phyloP scores from a whole-genome alignment of 208 protist species.

The Leishmania mexicana region DNA sequence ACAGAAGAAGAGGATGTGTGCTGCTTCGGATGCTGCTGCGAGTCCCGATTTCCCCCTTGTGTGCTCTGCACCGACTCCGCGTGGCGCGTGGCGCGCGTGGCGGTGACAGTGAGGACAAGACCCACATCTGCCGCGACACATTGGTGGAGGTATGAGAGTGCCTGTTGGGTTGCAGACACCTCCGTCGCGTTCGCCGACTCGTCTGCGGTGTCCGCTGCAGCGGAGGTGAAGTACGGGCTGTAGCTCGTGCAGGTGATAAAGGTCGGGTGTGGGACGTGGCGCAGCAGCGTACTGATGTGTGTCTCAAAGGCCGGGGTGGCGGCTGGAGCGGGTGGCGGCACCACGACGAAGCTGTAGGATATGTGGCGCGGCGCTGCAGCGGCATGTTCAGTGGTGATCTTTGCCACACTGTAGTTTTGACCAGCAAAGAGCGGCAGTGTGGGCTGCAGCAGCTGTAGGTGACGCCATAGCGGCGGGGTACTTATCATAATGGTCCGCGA shows the following conservation, averaged over 20 bases:
- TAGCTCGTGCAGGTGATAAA: constrained; percentile 47
- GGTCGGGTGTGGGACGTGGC: constrained; percentile 25
- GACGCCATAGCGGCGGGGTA: constrained; percentile 16
- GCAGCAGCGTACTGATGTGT: constrained; percentile 30
- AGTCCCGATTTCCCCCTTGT: not conserved
- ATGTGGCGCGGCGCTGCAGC: constrained; percentile 1
- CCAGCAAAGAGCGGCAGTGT: constrained; percentile 1
- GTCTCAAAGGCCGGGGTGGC: constrained; percentile 28
- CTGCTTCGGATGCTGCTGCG: not conserved
- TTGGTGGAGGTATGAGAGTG: constrained; percentile 12
- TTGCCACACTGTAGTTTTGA: too few relatives aligned
- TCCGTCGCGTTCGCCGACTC: not conserved
- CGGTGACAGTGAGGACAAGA: constrained; percentile 35
- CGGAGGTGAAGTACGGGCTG: constrained; percentile 32
- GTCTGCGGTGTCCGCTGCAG: not conserved
- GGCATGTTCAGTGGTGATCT: not conserved
- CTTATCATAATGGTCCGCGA: not conserved
- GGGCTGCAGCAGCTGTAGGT: constrained; percentile 23
- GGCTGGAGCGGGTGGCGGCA: constrained; percentile 42
- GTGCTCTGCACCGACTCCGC: not conserved
- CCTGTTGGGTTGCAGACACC: constrained; percentile 18
- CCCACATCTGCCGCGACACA: not conserved
- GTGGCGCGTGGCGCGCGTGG: constrained; percentile 15
- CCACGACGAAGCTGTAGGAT: constrained; percentile 45
- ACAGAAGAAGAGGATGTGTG: not conserved